Evolutionary conservation across 2,329 filamentous ascomycete genomes (phyloP).

Genomic region (Mollisia scopiformis): DNA sequence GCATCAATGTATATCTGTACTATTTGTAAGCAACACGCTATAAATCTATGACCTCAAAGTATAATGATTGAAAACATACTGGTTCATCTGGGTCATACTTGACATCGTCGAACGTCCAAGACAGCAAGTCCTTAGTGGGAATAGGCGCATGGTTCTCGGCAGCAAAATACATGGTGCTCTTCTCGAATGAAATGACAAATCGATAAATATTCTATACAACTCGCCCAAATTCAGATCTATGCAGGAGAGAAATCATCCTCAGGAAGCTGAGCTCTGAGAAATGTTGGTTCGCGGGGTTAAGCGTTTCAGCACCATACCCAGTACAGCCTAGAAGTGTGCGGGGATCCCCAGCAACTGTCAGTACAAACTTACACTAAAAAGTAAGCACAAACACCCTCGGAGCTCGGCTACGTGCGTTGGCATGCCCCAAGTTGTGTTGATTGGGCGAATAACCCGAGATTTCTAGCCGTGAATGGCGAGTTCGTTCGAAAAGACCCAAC

Average conservation of each 20-base stretch:
- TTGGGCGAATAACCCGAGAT: too few species aligned
- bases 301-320: not conserved
- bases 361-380: not conserved
- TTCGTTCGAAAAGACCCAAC: too few species aligned
- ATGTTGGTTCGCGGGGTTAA: not conserved
- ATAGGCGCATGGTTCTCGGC: slow-evolving; percentile 19
- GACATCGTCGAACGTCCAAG: slow-evolving; percentile 30
- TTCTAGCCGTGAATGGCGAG: too few species aligned
- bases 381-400: not conserved
- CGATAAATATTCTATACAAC: not conserved
- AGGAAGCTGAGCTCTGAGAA: too few species aligned
- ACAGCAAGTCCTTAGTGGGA: slow-evolving; percentile 29
- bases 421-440: too few species aligned
- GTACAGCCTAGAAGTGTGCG: not conserved
- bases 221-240: not conserved
- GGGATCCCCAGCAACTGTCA: not conserved
- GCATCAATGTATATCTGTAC: slow-evolving; percentile 33
- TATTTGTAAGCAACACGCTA: not conserved
- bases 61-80: slow-evolving; percentile 17
- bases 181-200: not conserved
- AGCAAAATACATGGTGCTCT: slow-evolving; percentile 21
- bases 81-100: slow-evolving; percentile 29
- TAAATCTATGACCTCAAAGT: not conserved
- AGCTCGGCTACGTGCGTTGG: too few species aligned
- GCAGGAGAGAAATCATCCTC: not conserved